Evolutionary conservation across 257 asterid genomes (phyloP), one percentile per base, ranked within the genome.

Genomic region (Salvia splendens): DNA sequence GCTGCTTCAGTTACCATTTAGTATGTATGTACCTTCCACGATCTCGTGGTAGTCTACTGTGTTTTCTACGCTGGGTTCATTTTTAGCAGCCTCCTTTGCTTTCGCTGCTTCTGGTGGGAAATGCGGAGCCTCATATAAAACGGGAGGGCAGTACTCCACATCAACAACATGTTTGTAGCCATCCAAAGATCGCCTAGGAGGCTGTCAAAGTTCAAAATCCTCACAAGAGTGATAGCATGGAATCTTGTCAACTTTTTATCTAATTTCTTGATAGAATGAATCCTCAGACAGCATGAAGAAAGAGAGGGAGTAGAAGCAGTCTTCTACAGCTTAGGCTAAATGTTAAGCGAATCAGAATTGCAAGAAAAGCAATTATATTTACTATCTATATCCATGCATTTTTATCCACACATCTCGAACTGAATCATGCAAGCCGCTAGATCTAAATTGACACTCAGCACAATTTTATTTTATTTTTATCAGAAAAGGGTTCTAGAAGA

Each of bases 81-180:
- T 93, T 79, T 93, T 97, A 67, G 95, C 99, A 49, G 95, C 97
- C 81, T 88, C 95, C 74, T 93, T 91, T 10, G 96, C 99, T 74
- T 81, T 85, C 17, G 95, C 95, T 24, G 99, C 99, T 79, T 88
- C 83, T 4, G 92, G 95, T 71, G 88, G 95, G 83, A 93, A 93
- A 73, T 79, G 83, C 30, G 99, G 91, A 59, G 78, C 75, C 77
- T 81, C 85, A 0, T 92, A 85, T 12, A 75, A 71, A 68, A 88
- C 88, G 6, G 95, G 91, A 0, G 87, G 89, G 80, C 88, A 88
- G 72, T 85, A 85, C 72, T 90, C 95, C 69, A 86, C 89, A 20
- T 84, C 89, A 30, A 93, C 99, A 1, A 93, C 88, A 47, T 93
- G 97, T 63, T 86, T 83, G 80, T 93, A 93, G 73, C 99, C 96